These are phyloP conservation scores for Globisporangium lucens DNA, from an alignment of 352 stramenopile species.

Conservation along the genomic window DNA sequence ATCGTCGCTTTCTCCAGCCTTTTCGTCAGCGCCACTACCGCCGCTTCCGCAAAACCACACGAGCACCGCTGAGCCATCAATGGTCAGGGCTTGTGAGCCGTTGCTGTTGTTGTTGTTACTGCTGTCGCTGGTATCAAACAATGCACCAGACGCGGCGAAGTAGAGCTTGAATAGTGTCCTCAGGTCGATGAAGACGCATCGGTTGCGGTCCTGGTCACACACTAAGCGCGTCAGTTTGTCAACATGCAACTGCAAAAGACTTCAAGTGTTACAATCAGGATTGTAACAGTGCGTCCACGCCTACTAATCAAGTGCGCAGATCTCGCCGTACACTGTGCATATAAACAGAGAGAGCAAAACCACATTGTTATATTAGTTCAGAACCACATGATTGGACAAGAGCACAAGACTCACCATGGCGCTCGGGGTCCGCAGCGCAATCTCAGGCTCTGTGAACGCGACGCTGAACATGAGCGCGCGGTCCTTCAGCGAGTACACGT, in stretches of 20 bases:
- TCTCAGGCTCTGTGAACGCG: conserved; percentile 8
- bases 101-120: too few relatives aligned
- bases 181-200: conserved; percentile 29
- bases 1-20: not conserved
- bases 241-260: not conserved
- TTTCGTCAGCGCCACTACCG: not conserved
- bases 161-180: conserved; percentile 35
- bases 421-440: conserved; percentile 16
- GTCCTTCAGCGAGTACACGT: conserved; percentile 29
- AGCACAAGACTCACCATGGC: conserved; percentile 18
- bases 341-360: not conserved
- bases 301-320: conserved; percentile 22
- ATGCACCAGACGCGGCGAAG: not conserved
- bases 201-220: conserved; percentile 28
- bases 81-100: not conserved
- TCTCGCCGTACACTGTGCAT: conserved; percentile 10
- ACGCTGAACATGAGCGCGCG: conserved; percentile 25
- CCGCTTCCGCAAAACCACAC: conserved; percentile 5
- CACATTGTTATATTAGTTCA: not conserved
- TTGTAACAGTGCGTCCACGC: not conserved
- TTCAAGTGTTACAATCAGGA: not conserved
- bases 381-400: not conserved
- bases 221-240: conserved; percentile 21
- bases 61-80: conserved; percentile 5
- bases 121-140: not conserved